Conservation (phyloP, 306 rosid species). For the Corylus americana region DNA sequence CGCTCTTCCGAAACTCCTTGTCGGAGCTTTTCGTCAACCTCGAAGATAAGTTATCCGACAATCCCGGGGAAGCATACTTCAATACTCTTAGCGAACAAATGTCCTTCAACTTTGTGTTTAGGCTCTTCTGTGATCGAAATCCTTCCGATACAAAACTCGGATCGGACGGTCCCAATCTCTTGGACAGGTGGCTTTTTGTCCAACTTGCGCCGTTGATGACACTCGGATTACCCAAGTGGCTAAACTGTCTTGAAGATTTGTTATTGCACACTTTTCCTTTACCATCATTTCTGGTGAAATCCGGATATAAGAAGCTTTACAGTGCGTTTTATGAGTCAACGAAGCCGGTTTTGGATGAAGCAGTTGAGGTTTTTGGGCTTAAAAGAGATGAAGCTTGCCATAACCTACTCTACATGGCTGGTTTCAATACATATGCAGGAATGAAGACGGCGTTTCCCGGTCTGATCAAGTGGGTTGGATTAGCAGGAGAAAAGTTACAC, state of each 20-base stretch:
- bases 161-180: conserved; percentile 32
- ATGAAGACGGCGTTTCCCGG: conserved; percentile 51
- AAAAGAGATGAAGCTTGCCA: conserved; percentile 66
- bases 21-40: conserved; percentile 34
- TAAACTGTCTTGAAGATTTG: conserved; percentile 49
- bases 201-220: conserved; percentile 61
- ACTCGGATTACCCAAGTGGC: conserved; percentile 36
- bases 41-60: conserved; percentile 26
- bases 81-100: conserved; percentile 26
- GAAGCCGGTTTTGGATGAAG: conserved; percentile 44
- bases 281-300: conserved; percentile 49
- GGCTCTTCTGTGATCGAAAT: conserved; percentile 36
- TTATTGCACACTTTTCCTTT: conserved; percentile 43
- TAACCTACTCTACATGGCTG: conserved; percentile 54
- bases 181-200: conserved; percentile 42
- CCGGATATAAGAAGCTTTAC: conserved; percentile 49
- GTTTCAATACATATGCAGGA: conserved; percentile 75
- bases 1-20: conserved; percentile 39
- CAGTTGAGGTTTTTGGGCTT: conserved; percentile 40
- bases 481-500: conserved; percentile 50
- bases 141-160: conserved; percentile 37
- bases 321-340: conserved; percentile 35
- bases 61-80: conserved; percentile 24
- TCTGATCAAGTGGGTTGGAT: conserved; percentile 69
- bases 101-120: conserved; percentile 53